Evolutionary conservation across 139 green algal genomes (phyloP).

Genomic region (Chlamydomonas incerta): DNA sequence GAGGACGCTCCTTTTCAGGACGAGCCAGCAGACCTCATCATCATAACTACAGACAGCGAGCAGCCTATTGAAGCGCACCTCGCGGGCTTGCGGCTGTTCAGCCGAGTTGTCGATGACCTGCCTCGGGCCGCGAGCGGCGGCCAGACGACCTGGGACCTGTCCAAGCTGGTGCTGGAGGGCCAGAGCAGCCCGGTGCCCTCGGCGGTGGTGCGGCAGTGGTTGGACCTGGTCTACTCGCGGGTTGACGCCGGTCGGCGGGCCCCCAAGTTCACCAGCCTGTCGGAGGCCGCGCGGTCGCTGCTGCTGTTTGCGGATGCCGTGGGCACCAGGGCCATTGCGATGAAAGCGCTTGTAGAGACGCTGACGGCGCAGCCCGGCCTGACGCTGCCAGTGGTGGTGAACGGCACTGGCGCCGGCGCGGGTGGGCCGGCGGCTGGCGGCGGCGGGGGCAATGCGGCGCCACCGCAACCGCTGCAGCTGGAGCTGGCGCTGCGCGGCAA

Average conservation of each 20-base stretch:
- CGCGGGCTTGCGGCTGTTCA: not conserved
- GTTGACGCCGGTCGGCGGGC: not conserved
- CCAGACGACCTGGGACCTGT: not conserved
- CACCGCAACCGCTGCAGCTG: not conserved
- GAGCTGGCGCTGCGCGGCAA: not conserved
- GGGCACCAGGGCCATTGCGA: not conserved
- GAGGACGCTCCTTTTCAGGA: too few species aligned
- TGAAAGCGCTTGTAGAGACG: not conserved
- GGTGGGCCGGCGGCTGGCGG: too few species aligned
- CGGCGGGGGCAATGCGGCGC: too few species aligned
- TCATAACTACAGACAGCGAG: too few species aligned
- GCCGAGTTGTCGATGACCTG: not conserved
- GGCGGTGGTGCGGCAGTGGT: not conserved
- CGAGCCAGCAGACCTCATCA: too few species aligned
- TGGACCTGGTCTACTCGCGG: not conserved
- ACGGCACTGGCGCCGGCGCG: not conserved
- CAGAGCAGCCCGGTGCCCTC: not conserved
- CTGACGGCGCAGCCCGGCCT: not conserved
- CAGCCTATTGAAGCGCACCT: too few species aligned
- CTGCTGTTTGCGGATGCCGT: not conserved
- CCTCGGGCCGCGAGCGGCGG: not conserved
- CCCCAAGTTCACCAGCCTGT: not conserved
- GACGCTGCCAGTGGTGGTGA: not conserved
- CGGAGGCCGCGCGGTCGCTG: not conserved
- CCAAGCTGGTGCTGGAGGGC: not conserved